Conservation (phyloP, 176 grass and related monocot genomes). For the Canna indica region DNA sequence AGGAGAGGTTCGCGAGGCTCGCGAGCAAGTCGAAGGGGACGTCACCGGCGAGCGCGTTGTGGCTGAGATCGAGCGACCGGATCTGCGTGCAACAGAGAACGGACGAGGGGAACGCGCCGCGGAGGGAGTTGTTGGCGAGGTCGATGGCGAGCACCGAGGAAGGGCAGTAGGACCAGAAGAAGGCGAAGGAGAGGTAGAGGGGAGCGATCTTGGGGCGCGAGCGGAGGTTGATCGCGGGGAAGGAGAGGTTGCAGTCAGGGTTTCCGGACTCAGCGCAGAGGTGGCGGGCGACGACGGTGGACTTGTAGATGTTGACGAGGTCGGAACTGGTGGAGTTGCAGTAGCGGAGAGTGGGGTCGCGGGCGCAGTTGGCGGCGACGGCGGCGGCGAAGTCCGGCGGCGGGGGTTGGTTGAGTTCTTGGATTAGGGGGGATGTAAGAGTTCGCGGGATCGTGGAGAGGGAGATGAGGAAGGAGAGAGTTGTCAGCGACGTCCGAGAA, state of each 20-base stretch:
- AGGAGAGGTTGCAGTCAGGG: conserved; percentile 6
- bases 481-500: background rate
- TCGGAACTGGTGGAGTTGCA: background rate
- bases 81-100: background rate
- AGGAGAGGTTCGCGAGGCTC: background rate
- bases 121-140: conserved; percentile 17
- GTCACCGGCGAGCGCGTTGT: background rate
- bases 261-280: conserved; percentile 14
- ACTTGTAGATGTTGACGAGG: conserved; percentile 13
- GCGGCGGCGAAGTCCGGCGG: conserved; percentile 5
- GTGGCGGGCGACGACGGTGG: conserved; percentile 13
- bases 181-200: conserved; percentile 23
- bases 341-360: conserved; percentile 14
- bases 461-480: background rate
- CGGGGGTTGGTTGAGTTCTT: conserved; percentile 20
- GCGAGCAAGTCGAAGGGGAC: background rate
- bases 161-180: conserved; percentile 21
- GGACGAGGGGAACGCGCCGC: background rate
- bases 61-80: conserved; percentile 5
- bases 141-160: conserved; percentile 8
- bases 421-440: conserved; percentile 6
- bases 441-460: background rate
- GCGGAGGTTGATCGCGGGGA: conserved; percentile 11
- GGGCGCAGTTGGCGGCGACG: conserved; percentile 3
- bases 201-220: conserved; percentile 7